Base-by-base conservation (phyloP, 345 rosid species). In the Brassica incana region DNA sequence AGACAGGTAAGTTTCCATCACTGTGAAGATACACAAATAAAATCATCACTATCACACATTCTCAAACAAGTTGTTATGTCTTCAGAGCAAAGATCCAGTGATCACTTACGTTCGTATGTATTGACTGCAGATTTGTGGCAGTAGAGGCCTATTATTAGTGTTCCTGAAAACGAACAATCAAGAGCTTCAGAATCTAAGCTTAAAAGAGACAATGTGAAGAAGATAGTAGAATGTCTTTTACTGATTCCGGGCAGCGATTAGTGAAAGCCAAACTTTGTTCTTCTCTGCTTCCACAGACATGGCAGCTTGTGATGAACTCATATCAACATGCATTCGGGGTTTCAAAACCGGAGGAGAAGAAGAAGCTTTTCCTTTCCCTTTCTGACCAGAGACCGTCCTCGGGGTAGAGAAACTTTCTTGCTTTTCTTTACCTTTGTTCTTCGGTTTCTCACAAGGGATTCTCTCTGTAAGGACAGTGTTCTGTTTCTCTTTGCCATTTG, bases 331-430 rank as follows among this genome's bases (percentile, higher is more conserved):
- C 16, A 4, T 65, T 5, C 66, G 11, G 0, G 78, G 33, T 68
- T 78, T 79, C 54, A 52, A 20, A 45, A 20, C 36, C 7, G 54
- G 67, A 65, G 11, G 62, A 11, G 7, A 56, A 14, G 64, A 76
- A 56, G 54, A 78, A 15, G 2, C n/a, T 35, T 74, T 74, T 8
- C 0, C 40, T 36, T 56, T 67, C 23, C 0, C 1, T 52, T 64
- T 71, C 75, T 75, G 8, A 48, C 63, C 36, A 32, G 62, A 73
- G 61, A 12, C 2, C 62, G 77, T 78, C 30, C 71, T 54, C 27
- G 18, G 27, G 33, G 27, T 12, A 40, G 0, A n/a, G 59, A 25
- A 18, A 60, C 16, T 4, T 67, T 59, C 33, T 68, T 38, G 48
- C 5, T 59, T 61, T 25, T 15, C 9, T 18, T 3, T 8, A 77